phyloP scores from a whole-genome alignment of 192 early-diverging fungal species.

The Podila clonocystis region DNA sequence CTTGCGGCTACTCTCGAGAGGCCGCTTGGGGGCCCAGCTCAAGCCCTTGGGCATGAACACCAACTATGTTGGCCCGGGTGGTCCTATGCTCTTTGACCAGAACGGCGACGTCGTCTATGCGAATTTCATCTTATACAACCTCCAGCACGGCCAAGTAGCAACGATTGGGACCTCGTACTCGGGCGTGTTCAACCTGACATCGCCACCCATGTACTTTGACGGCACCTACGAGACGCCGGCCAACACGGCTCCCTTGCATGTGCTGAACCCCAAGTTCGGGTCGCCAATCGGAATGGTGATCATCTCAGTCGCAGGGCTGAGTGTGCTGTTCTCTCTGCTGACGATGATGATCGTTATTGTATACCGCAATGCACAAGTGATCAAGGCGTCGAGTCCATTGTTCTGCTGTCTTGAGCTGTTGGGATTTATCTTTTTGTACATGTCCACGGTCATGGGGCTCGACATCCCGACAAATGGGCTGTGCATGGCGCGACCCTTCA shows the following conservation, averaged over 20 bases:
- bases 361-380: slow-evolving; percentile 49
- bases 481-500: slow-evolving; percentile 51
- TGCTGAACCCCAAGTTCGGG: slow-evolving; percentile 53
- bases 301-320: slow-evolving; percentile 35
- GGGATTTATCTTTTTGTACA: slow-evolving; percentile 58
- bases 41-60: slow-evolving; percentile 54
- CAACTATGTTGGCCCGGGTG: slow-evolving; percentile 60
- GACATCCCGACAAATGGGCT: slow-evolving; percentile 48
- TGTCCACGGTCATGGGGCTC: slow-evolving; percentile 47
- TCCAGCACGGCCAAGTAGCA: slow-evolving; percentile 41
- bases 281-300: slow-evolving; percentile 53
- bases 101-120: slow-evolving; percentile 57
- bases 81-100: slow-evolving; percentile 57
- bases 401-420: slow-evolving; percentile 62
- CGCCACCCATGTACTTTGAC: slow-evolving; percentile 54
- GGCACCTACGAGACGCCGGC: slow-evolving; percentile 53
- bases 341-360: slow-evolving; percentile 51
- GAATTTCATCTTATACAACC: slow-evolving; percentile 58
- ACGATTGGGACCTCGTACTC: slow-evolving; percentile 52
- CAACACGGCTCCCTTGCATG: slow-evolving; percentile 52
- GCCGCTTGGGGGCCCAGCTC: slow-evolving; percentile 45
- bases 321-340: slow-evolving; percentile 48
- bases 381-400: slow-evolving; percentile 62
- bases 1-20: slow-evolving; percentile 39
- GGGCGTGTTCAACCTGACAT: slow-evolving; percentile 47